Base-by-base conservation (phyloP, 192 early-diverging fungal genomes). In the Entophlyctis luteolus region DNA sequence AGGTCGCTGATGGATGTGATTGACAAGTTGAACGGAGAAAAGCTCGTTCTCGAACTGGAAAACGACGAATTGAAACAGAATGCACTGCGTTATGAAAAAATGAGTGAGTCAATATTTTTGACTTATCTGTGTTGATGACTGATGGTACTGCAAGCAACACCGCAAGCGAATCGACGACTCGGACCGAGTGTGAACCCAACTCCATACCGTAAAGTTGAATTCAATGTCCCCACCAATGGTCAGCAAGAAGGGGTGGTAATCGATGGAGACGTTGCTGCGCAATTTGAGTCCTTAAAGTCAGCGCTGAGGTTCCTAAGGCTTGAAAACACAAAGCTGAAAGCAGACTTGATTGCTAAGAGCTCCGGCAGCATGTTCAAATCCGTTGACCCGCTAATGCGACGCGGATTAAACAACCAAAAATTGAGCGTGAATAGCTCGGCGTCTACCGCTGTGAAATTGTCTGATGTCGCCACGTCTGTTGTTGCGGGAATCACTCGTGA, bases 281-380 rank as follows among this genome's bases (percentile, higher is more conserved):
- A 86, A 86, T 73, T 87, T 59, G 83, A 90, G 71, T 54, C 84
- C 31, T 79, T 96, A 42, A 89, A 89, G 68, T 81, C 86, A 29
- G 88, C 91, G 2, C 62, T 94, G 35, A 76, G 85, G 14, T 93
- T 84, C 67, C 50, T 94, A 63, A 87, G 91, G 32, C 77, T 81
- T 50, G 94, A 96, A 70, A 94, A 94, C 74, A 81, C 88, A 25
- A 85, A 88, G 6, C 65, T 96, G 66, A 92, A 91, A 58, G 83
- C 84, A 4, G 72, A 75, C 23, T 81, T 81, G 22, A 71, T 84
- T 0, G 57, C 83, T 1, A 59, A 50, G 16, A 23, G 60, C n/a
- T 53, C 80, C 2, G 59, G 47, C 28, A 31, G 47, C 22, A 62
- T 81, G 22, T 73, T 75, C 48, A 63, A 67, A 22, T 53, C 63